These are phyloP conservation scores for Eimeria nieschulzi DNA, from an alignment of 169 alveolate genomes.

Conservation along the genomic window DNA sequence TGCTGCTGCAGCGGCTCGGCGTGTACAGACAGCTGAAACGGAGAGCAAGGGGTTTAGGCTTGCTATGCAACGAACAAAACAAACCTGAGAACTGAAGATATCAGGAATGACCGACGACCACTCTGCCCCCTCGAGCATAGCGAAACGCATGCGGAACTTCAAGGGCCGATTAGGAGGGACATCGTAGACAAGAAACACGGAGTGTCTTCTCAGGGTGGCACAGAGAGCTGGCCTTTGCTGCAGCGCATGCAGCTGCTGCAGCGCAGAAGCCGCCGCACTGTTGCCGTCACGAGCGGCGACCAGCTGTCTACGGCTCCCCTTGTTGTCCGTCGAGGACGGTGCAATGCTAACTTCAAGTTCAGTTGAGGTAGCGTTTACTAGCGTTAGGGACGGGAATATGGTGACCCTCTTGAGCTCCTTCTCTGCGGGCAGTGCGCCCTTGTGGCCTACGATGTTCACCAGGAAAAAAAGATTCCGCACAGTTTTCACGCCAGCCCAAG, in stretches of 20 bases:
- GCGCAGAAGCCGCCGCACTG: conserved; percentile 29
- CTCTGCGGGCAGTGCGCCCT: conserved; percentile 88
- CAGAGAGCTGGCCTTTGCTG: conserved; percentile 58
- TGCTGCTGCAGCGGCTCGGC: not conserved
- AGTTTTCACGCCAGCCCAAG: conserved; percentile 73
- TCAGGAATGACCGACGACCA: conserved; percentile 64
- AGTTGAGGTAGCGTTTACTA: conserved; percentile 86
- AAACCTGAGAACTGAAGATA: conserved; percentile 63
- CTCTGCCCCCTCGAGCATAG: conserved; percentile 62
- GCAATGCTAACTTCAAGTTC: conserved; percentile 80
- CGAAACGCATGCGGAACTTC: conserved; percentile 53
- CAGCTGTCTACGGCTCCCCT: conserved; percentile 53
- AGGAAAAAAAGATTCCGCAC: conserved; percentile 83
- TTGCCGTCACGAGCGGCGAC: not conserved
- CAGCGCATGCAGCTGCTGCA: conserved; percentile 69
- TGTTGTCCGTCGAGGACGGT: conserved; percentile 29
- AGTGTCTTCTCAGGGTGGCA: conserved; percentile 64
- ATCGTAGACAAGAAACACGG: conserved; percentile 65
- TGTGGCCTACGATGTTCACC: conserved; percentile 81
- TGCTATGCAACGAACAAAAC: not conserved
- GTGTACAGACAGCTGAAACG: not conserved
- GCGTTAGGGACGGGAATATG: conserved; percentile 86
- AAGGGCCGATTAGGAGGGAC: conserved; percentile 66
- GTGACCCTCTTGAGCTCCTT: conserved; percentile 82
- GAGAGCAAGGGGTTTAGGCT: not conserved